Evolutionary conservation across 495 filamentous ascomycete genomes (phyloP).

Genomic region (Penicillium antarcticum): DNA sequence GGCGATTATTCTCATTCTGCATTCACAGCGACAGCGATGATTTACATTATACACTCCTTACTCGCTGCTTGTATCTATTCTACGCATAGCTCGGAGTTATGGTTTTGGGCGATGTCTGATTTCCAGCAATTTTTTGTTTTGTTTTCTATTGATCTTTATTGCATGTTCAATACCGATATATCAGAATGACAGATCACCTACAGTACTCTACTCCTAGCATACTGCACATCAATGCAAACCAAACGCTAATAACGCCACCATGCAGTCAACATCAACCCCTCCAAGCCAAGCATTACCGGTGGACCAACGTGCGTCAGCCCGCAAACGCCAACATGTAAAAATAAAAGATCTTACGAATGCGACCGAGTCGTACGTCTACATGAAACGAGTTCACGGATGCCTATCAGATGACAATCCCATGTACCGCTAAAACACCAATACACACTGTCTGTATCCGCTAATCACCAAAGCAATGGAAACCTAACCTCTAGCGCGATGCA

Average conservation of each 20-base stretch:
- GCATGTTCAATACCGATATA: not conserved
- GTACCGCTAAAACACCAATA: too few species aligned
- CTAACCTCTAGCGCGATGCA: not conserved
- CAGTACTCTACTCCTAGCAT: not conserved
- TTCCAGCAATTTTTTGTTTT: not conserved
- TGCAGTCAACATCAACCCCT: slow-evolving; percentile 4
- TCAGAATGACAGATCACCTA: slow-evolving; percentile 3
- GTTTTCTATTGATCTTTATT: not conserved
- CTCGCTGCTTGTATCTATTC: not conserved
- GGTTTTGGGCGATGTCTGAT: slow-evolving; percentile 5
- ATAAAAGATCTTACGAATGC: slow-evolving; percentile 11
- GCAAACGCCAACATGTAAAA: slow-evolving; percentile 15
- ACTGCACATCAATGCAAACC: not conserved
- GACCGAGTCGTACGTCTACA: not conserved
- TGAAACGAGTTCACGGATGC: not conserved
- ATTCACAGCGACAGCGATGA: not conserved
- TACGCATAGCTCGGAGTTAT: slow-evolving; percentile 26
- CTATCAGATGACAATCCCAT: not conserved
- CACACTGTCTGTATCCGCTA: not conserved
- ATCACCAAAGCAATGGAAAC: not conserved
- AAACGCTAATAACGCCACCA: slow-evolving; percentile 9
- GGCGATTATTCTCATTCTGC: not conserved
- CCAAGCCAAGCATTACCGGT: slow-evolving; percentile 4
- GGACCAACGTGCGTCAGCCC: slow-evolving; percentile 19
- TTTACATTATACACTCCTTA: not conserved